Evolutionary conservation across 2,329 filamentous ascomycete species (phyloP), one percentile per base, ranked within the genome.

Genomic region (Teratosphaeria viscida): DNA sequence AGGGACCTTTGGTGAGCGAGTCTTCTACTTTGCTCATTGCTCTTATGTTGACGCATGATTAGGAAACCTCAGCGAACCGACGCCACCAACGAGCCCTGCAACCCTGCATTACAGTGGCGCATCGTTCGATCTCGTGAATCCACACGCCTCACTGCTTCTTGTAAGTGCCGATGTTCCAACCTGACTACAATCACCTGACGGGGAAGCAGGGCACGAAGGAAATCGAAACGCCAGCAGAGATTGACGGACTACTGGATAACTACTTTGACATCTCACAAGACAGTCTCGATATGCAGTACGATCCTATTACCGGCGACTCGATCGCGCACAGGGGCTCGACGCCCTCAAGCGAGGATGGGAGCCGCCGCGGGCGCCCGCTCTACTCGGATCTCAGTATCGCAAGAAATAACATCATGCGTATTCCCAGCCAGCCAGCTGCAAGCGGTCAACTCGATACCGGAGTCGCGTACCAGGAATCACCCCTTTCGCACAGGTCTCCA

Each of bases 41-140:
- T 16, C 39, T 26, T 54, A 59, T 26, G 1, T 61, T 66, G 62
- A 66, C 60, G 11, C 5, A 8, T 49, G 52, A 58, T n/a, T 53
- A 70, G 66, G 62, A 35, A 62, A 68, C 35, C 56, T 64, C 29
- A 52, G 34, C 27, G 59, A 62, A 27, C 60, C 60, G 37, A 63
- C 61, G 43, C 61, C 68, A 19, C 62, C 65, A 52, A 62, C 55
- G 23, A 66, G 59, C 26, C 67, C 67, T 56, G 62, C 69, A 19
- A 70, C 66, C 16, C 52, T 72, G 29, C 67, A 68, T 55, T 71
- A 70, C 60, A 62, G 59, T 61, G 70, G 70, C 37, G 65, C 70
- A 19, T 71, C 69, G 1, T 72, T 72, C 59, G 70, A 72, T 57
- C 61, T 72, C 11, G 65, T 72, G 12, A 72, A 72, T 55, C 70